Evolutionary conservation across 2,329 filamentous ascomycete genomes (phyloP), one percentile per base, ranked within the genome.

Genomic region (Fusarium sp.): DNA sequence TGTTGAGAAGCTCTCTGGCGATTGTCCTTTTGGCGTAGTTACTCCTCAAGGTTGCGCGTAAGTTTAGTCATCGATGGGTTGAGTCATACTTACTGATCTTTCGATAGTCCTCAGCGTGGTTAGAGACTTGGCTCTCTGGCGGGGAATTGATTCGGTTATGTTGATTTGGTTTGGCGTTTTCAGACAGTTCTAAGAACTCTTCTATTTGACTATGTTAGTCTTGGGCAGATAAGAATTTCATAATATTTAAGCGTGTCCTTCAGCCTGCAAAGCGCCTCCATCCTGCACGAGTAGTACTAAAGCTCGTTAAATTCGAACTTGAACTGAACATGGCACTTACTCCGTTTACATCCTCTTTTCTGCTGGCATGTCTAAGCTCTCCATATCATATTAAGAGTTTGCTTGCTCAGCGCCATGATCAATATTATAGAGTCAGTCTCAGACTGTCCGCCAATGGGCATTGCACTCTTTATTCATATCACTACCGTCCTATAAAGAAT

Each of bases 1-100:
- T 38, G 85, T 90, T n/a, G 76, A 81, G 33, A 86, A 84, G 75
- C 74, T 79, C 23, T 40, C 75, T 5, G 86, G 84, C 33, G 88
- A 90, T 77, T 90, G 88, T 78, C 87, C 85, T 74, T 88, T 86
- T 75, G 88, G 88, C 38, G 86, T 88, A 23, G 83, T 85, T 9
- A 90, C 88, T 37, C 87, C 88, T 9, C 81, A 84, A 60, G 88
- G 88, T 38, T 90, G 88, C 86, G 88, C 83, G 88, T 90, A 78
- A 73, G 87, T 83, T 47, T n/a, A 8, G 3, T 40, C 35, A 9
- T 50, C 16, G 11, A 35, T 38, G 6, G 16, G 28, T n/a, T 32
- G 13, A 33, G 30, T 33, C 23, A 37, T 42, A 12, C 16, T 35
- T 25, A 44, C 59, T 72, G 21, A 72, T 50, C 25, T 23, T 59